Conservation (phyloP, 2,329 filamentous ascomycete species). For the Talaromyces islandicus region DNA sequence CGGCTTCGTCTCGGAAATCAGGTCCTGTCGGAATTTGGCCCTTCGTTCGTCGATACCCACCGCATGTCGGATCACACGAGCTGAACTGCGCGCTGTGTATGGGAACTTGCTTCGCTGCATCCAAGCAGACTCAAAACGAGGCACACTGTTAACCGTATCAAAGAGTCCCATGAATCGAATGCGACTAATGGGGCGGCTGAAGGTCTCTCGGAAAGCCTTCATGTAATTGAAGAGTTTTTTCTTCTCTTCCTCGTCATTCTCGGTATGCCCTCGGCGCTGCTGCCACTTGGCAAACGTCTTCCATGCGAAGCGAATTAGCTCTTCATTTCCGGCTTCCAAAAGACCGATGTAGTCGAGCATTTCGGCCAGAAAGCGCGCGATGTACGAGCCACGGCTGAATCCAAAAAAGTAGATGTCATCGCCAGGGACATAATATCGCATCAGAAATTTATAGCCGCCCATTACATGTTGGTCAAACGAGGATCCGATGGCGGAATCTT, state of each 20-base stretch:
- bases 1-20: slow-evolving; percentile 44
- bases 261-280: slow-evolving; percentile 23
- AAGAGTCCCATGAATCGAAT: slow-evolving; percentile 75
- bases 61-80: slow-evolving; percentile 51
- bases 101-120: slow-evolving; percentile 76
- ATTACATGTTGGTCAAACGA: slow-evolving; percentile 80
- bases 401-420: slow-evolving; percentile 65
- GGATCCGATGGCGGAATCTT: slow-evolving; percentile 70
- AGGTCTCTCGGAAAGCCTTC: slow-evolving; percentile 75
- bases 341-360: slow-evolving; percentile 81
- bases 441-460: slow-evolving; percentile 72
- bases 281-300: slow-evolving; percentile 45
- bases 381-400: slow-evolving; percentile 67
- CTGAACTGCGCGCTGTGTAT: slow-evolving; percentile 48
- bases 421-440: slow-evolving; percentile 62
- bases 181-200: slow-evolving; percentile 66
- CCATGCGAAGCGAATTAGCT: slow-evolving; percentile 80
- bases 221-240: slow-evolving; percentile 63
- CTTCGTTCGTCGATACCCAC: slow-evolving; percentile 54
- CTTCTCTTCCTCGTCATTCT: slow-evolving; percentile 25
- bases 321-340: slow-evolving; percentile 74
- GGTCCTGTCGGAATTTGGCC: slow-evolving; percentile 53
- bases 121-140: slow-evolving; percentile 63
- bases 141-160: slow-evolving; percentile 76
- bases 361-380: slow-evolving; percentile 69